Base-by-base conservation (phyloP, 2,329 filamentous ascomycete species). In the Scedosporium boydii region DNA sequence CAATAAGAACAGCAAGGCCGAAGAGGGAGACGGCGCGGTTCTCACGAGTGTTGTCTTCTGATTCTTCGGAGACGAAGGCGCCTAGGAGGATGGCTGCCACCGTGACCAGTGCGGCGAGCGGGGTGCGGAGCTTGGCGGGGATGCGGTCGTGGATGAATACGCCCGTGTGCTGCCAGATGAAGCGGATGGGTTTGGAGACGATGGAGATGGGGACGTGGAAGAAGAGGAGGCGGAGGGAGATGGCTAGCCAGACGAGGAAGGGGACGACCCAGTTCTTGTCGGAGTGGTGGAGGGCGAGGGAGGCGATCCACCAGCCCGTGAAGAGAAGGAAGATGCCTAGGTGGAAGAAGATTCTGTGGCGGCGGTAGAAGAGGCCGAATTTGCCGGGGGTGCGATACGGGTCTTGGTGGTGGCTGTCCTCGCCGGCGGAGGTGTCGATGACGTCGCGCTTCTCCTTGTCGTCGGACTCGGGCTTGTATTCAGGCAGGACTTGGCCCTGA, bases 1-100 rank as follows among this genome's bases (percentile, higher is more conserved):
- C 76, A 66, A 96, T 77, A 73, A 93, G 87, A 62, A 96, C 82
- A 3, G 82, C 67, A 18, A 96, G 78, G 26, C 93, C 92, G 64
- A 95, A 88, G 12, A 96, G 78, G 68, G 90, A 93, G 66, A 96
- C 80, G 46, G 88, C 90, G 44, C 93, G 88, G 75, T 93, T 92
- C 63, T 78, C 85, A 42, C 90, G 86, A 3, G 86, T 95, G 76
- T 96, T 96, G 70, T 92, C 87, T 18, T 76, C 78, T 10, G 80
- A 82, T 72, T 93, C 90, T 38, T 83, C 79, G 0, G 89, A 89
- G 1, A 80, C 88, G 68, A 96, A 91, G 0, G 89, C 82, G 10
- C 91, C 93, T 58, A 95, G 73, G n/a, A 96, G 72, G 68, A 96
- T 88, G 62, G 91, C 85, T 7, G 79, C 82, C 26, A 95, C 71